Base-by-base conservation (phyloP, 1,284 basidiomycete genomes). In the Ustilago nuda region DNA sequence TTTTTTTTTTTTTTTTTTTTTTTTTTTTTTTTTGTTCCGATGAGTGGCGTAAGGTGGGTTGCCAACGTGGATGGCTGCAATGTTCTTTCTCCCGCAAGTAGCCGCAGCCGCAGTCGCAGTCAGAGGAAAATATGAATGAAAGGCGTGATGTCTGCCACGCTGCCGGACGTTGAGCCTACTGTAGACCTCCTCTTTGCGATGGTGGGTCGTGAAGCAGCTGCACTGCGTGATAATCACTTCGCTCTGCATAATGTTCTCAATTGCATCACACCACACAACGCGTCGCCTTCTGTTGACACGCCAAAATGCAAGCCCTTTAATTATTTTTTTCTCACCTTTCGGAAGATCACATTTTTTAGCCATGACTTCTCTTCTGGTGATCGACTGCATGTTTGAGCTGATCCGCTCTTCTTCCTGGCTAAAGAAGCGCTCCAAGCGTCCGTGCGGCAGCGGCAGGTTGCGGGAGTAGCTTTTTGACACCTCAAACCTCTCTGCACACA, bases 281-380 rank as follows among this genome's bases (percentile, higher is more conserved):
- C 51, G 51, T 53, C 51, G 51, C 51, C 51, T 53, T n/a, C 51
- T 53, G 32, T 36, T 36, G 51, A 35, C 51, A 53, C 51, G 35
- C 35, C 32, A 53, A 23, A 15, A 53, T 30, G 51, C 32, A 53
- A 53, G 48, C 48, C 48, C 23, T 27, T 27, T 27, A 27, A 0
- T 27, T 3, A 23, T 23, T 27, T 27, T 27, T 27, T 45, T 19
- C 30, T 50, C 48, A 32, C 15, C 30, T 32, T 50, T 2, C 48
- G n/a, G 23, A 32, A 50, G 23, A 32, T 50, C 48, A 50, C 48
- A 50, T 32, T 6, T 45, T 45, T 32, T 32, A 13, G 48, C 48
- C 27, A 50, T 45, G 43, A 9, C n/a, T 4, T 41, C 39, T 19
- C n/a, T 45, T 7, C n/a, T 1, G 11, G n/a, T 45, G 43, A 27